Base-by-base conservation (phyloP, 192 early-diverging fungal genomes). In the Podila epigama region DNA sequence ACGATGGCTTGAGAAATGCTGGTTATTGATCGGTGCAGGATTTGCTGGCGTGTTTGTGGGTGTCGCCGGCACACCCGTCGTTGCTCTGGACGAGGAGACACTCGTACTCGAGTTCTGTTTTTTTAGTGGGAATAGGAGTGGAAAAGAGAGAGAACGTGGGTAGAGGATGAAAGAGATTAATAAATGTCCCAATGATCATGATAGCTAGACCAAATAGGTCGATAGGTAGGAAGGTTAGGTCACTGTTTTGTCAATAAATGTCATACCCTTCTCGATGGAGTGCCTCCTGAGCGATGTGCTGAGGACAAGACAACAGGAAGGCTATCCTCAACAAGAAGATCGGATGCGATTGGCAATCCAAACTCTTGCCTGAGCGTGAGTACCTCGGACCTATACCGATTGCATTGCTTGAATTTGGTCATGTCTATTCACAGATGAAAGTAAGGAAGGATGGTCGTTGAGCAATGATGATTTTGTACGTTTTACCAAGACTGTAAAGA, bases 41-140 rank as follows among this genome's bases (percentile, higher is more conserved):
- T 77, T 77, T 3, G 73, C 73, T 27, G 73, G 73, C 0, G 73
- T 77, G 32, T 77, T 77, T 34, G 73, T 77, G 15, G 73, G 73
- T 20, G 73, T 77, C 8, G 73, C 73, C 34, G 73, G 73, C 1
- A 77, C 73, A 6, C 60, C 56, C n/a, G 67, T 60, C 9, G 63
- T 44, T 10, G 51, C 22, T 60, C 66, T 63, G 33, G 13, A 68
- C 29, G 73, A 75, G 32, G 70, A 63, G 6, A 52, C 60, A 29
- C 73, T 77, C 5, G 73, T 77, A 61, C 66, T 77, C 31, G 73
- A 77, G 33, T 77, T 77, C 73, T 77, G 12, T 3, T 42, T 1
- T n/a, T 42, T 1, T n/a, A 35, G 36, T 63, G 13, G n/a, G n/a
- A n/a, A n/a, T n/a, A n/a, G n/a, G n/a, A n/a, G n/a, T n/a, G n/a